Evolutionary conservation across 805 yeast species (phyloP).

Genomic region (Saturnispora ahearnii): DNA sequence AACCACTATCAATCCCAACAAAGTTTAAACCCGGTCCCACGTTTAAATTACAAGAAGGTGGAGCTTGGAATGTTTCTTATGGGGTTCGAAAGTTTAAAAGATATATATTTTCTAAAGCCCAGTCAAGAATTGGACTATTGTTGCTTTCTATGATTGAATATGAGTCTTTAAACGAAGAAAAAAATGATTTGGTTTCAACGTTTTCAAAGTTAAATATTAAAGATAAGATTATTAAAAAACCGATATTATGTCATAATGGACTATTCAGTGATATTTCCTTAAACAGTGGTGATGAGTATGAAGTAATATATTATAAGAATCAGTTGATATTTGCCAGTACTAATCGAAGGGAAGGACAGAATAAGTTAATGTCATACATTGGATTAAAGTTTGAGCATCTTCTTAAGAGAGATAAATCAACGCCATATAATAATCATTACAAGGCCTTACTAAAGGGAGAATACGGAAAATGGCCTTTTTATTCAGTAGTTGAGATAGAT

Average conservation of each 20-base stretch:
- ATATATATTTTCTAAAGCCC: not conserved
- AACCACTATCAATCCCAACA: not conserved
- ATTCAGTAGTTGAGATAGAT: conserved; percentile 14
- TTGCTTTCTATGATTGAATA: conserved; percentile 6
- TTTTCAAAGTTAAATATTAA: not conserved
- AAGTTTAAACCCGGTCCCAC: not conserved
- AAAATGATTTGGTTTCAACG: not conserved
- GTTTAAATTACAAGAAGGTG: not conserved
- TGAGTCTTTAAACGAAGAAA: not conserved
- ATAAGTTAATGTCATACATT: conserved; percentile 7
- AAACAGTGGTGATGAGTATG: conserved; percentile 2
- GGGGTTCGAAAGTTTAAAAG: conserved; percentile 1
- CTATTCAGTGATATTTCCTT: conserved; percentile 5
- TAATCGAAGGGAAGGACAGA: conserved; percentile 5
- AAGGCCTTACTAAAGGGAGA: conserved; percentile 7
- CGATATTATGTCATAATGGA: conserved; percentile 12
- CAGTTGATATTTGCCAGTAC: conserved; percentile 10
- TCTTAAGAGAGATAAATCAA: conserved; percentile 3
- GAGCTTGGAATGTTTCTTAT: not conserved
- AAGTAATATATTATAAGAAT: conserved; percentile 5
- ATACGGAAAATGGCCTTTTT: conserved; percentile 9
- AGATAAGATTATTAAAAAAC: not conserved
- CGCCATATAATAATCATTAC: conserved; percentile 11
- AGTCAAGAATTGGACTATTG: conserved; percentile 6
- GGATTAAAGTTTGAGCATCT: conserved; percentile 14